phyloP scores from a whole-genome alignment of 2,329 filamentous ascomycete species.

The Cladophialophora yegresii region DNA sequence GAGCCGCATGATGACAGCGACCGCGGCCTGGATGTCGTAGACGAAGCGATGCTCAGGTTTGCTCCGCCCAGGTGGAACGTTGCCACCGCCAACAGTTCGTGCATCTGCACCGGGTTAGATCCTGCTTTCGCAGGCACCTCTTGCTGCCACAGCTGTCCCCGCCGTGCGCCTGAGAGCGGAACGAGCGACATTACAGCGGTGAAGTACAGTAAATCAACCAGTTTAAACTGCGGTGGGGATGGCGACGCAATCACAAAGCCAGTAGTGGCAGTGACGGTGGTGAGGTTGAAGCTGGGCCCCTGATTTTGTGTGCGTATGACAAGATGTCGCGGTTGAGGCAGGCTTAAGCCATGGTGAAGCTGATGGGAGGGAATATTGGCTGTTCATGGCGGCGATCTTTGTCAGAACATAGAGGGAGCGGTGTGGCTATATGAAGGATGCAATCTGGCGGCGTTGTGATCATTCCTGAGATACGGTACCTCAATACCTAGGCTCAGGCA shows the following conservation, averaged over 20 bases:
- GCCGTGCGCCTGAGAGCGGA: background rate
- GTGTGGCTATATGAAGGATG: too few relatives aligned
- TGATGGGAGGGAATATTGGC: too few relatives aligned
- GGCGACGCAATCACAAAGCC: background rate
- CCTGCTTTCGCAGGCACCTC: background rate
- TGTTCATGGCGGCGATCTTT: too few relatives aligned
- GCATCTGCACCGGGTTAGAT: background rate
- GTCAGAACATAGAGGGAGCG: too few relatives aligned
- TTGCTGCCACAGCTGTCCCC: background rate
- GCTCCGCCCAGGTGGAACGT: background rate
- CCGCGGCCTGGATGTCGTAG: background rate
- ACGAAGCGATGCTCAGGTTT: background rate
- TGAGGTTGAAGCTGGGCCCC: background rate
- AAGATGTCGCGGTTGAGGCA: background rate
- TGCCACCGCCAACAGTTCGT: background rate
- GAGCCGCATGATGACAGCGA: background rate
- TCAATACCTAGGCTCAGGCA: background rate
- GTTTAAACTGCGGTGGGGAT: background rate
- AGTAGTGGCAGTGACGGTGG: background rate
- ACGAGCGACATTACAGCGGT: background rate
- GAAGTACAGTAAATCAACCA: conserved; percentile 1
- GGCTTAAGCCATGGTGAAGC: background rate
- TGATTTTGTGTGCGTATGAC: background rate
- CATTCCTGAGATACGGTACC: background rate
- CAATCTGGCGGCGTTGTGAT: too few relatives aligned